These are phyloP conservation scores for Pluteus cervinus DNA, from an alignment of 768 basidiomycete genomes.

Conservation along the genomic window DNA sequence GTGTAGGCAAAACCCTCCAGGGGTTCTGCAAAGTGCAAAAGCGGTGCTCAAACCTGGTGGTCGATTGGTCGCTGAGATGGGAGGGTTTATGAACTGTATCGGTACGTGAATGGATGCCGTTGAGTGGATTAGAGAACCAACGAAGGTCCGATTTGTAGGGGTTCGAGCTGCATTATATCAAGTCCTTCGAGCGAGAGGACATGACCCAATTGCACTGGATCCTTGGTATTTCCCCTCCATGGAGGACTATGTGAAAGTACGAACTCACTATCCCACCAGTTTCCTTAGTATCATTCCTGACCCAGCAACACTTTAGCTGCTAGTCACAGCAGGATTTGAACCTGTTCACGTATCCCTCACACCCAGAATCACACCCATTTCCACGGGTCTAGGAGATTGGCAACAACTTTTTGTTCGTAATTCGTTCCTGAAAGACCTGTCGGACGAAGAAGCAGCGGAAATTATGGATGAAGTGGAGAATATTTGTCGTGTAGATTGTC, in stretches of 20 bases:
- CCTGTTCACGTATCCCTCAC: slow-evolving; percentile 47
- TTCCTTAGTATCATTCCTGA: slow-evolving; percentile 1
- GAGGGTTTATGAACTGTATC: slow-evolving; percentile 67
- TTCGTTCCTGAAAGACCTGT: slow-evolving; percentile 50
- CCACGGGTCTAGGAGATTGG: slow-evolving; percentile 57
- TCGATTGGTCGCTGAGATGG: slow-evolving; percentile 71
- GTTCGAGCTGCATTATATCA: slow-evolving; percentile 52
- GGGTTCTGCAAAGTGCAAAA: slow-evolving; percentile 57
- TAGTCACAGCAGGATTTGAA: slow-evolving; percentile 51
- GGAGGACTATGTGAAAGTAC: slow-evolving; percentile 56
- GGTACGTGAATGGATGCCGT: slow-evolving; percentile 31
- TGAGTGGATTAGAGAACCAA: background rate
- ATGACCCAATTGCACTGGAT: slow-evolving; percentile 55
- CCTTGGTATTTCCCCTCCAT: slow-evolving; percentile 85
- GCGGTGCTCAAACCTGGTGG: slow-evolving; percentile 64
- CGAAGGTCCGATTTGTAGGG: slow-evolving; percentile 32
- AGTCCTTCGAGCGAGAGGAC: slow-evolving; percentile 43
- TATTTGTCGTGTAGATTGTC: slow-evolving; percentile 48
- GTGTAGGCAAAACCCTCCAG: slow-evolving; percentile 71
- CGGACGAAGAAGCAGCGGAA: slow-evolving; percentile 46
- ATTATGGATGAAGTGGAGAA: slow-evolving; percentile 62
- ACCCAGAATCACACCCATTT: slow-evolving; percentile 49
- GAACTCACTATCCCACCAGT: slow-evolving; percentile 7
- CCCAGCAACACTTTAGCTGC: slow-evolving; percentile 32
- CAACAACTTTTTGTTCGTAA: slow-evolving; percentile 57